phyloP scores from a whole-genome alignment of 2,329 filamentous ascomycete genomes.

The Capronia coronata region DNA sequence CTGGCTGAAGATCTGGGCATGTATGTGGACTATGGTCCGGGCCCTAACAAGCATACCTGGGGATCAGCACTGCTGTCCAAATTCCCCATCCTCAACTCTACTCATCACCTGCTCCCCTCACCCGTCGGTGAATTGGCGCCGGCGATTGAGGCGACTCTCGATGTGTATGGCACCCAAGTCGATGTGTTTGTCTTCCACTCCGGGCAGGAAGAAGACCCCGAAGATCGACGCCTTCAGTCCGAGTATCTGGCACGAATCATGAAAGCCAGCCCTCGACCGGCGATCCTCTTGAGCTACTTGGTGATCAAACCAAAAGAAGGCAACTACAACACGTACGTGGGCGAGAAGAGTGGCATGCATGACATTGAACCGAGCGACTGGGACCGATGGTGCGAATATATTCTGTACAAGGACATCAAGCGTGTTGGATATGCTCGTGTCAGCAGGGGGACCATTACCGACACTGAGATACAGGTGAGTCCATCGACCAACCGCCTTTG shows the following conservation, averaged over 20 bases:
- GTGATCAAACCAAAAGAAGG: slow-evolving; percentile 85
- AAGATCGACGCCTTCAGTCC: slow-evolving; percentile 80
- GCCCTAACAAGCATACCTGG: slow-evolving; percentile 99
- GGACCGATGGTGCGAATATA: slow-evolving; percentile 99
- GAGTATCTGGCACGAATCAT: slow-evolving; percentile 83
- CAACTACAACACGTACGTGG: slow-evolving; percentile 96
- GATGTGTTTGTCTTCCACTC: slow-evolving; percentile 99
- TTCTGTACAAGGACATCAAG: slow-evolving; percentile 83
- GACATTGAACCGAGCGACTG: slow-evolving; percentile 89
- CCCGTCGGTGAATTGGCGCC: slow-evolving; percentile 92
- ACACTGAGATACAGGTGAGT: slow-evolving; percentile 84
- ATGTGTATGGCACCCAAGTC: slow-evolving; percentile 81
- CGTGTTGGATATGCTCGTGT: slow-evolving; percentile 85
- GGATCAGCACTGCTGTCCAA: slow-evolving; percentile 87
- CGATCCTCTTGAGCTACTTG: slow-evolving; percentile 83
- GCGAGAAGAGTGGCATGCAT: slow-evolving; percentile 78
- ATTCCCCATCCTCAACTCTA: slow-evolving; percentile 95
- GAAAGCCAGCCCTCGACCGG: slow-evolving; percentile 71
- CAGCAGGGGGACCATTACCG: slow-evolving; percentile 83
- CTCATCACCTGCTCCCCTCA: slow-evolving; percentile 87
- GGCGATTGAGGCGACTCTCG: slow-evolving; percentile 91
- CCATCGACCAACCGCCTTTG: neutral
- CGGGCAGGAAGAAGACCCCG: slow-evolving; percentile 90
- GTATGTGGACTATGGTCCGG: slow-evolving; percentile 96
- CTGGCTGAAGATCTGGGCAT: slow-evolving; percentile 94